These are phyloP conservation scores for Globisporangium iwayamae DNA, from an alignment of 352 stramenopile genomes.

Conservation along the genomic window DNA sequence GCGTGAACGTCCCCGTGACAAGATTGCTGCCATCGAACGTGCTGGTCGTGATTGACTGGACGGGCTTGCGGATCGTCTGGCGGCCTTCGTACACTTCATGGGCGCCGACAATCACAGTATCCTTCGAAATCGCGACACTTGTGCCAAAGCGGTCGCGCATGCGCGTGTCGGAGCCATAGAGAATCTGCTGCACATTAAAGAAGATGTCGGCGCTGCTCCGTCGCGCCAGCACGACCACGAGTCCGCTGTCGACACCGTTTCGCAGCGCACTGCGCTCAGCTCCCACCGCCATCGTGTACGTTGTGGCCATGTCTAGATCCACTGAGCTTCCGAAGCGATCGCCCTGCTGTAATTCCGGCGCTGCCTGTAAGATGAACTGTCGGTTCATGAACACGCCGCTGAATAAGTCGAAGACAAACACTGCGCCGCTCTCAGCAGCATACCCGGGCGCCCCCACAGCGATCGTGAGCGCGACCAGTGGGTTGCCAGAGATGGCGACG, in stretches of 20 bases:
- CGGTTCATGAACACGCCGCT: conserved; percentile 57
- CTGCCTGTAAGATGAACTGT: conserved; percentile 53
- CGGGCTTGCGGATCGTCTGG: conserved; percentile 67
- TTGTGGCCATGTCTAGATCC: conserved; percentile 68
- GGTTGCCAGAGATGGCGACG: conserved; percentile 54
- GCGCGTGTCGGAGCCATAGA: conserved; percentile 64
- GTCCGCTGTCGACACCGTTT: conserved; percentile 38
- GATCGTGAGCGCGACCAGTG: conserved; percentile 38
- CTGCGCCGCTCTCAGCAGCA: conserved; percentile 38
- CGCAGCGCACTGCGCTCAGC: conserved; percentile 40
- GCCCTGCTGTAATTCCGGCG: conserved; percentile 40
- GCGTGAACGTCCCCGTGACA: conserved; percentile 39
- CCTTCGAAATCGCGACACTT: conserved; percentile 60
- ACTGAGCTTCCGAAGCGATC: conserved; percentile 71
- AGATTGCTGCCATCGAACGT: conserved; percentile 21
- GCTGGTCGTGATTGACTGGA: conserved; percentile 54
- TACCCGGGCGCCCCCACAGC: conserved; percentile 73
- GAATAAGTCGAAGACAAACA: conserved; percentile 75
- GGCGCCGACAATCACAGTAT: conserved; percentile 68
- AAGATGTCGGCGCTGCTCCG: conserved; percentile 53
- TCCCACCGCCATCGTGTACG: conserved; percentile 66
- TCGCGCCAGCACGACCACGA: conserved; percentile 50
- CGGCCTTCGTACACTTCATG: conserved; percentile 51
- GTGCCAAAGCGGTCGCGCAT: conserved; percentile 67
- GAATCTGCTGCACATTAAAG: conserved; percentile 66